phyloP scores from a whole-genome alignment of 768 basidiomycete genomes.

The Favolaschia claudopus region DNA sequence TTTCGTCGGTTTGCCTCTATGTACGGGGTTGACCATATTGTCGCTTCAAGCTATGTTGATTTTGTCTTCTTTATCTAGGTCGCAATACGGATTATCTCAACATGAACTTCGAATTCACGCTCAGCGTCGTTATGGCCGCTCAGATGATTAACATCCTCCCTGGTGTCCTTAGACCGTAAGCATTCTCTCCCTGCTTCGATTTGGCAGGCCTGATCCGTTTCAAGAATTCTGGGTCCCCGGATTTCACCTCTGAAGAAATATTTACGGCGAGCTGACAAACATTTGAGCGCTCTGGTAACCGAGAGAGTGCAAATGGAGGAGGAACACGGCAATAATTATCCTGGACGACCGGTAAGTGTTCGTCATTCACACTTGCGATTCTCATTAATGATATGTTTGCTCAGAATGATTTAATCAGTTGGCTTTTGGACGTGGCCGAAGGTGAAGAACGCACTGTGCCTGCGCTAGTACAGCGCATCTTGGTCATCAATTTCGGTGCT shows the following conservation, averaged over 20 bases:
- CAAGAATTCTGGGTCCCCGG: neutral
- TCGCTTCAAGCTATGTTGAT: neutral
- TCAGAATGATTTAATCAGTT: slow-evolving; percentile 44
- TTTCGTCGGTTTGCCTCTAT: slow-evolving; percentile 30
- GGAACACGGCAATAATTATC: slow-evolving; percentile 13
- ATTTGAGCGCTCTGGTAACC: slow-evolving; percentile 32
- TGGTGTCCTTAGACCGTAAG: slow-evolving; percentile 33
- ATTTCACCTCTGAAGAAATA: neutral
- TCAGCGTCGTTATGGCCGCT: slow-evolving; percentile 27
- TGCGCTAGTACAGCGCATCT: slow-evolving; percentile 28
- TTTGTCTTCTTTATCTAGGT: neutral
- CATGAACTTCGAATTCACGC: slow-evolving; percentile 31
- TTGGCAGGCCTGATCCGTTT: neutral
- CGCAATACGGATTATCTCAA: slow-evolving; percentile 4
- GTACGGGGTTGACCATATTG: slow-evolving; percentile 13
- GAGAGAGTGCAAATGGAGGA: slow-evolving; percentile 21
- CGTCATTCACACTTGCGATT: neutral
- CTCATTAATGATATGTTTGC: no score
- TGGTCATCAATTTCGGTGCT: slow-evolving; percentile 40
- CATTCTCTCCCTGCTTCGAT: neutral
- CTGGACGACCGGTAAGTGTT: slow-evolving; percentile 21
- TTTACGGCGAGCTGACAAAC: neutral
- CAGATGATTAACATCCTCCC: slow-evolving; percentile 31
- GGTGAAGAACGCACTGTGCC: slow-evolving; percentile 24
- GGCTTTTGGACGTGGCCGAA: slow-evolving; percentile 40